Evolutionary conservation across 2,329 filamentous ascomycete genomes (phyloP).

Genomic region (Hypoxylon rubiginosum): DNA sequence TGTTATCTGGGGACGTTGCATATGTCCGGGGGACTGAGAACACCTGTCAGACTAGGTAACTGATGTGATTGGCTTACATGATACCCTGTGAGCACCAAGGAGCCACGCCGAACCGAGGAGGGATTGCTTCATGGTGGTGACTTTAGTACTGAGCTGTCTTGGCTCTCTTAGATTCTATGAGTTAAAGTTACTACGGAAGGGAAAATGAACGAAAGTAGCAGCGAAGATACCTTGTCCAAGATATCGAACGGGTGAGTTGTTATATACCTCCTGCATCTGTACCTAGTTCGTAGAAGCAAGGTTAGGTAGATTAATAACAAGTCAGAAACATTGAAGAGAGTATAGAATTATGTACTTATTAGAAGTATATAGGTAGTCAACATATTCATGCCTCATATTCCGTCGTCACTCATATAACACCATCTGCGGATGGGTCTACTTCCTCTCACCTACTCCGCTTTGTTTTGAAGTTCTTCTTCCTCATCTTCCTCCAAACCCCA

Average conservation of each 20-base stretch:
- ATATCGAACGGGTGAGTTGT: not conserved
- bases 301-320: too few species aligned
- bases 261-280: too few species aligned
- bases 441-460: slow-evolving; percentile 31
- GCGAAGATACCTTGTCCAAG: too few species aligned
- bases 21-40: too few species aligned
- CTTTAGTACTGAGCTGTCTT: not conserved
- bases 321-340: not conserved
- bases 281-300: too few species aligned
- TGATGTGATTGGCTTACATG: too few species aligned
- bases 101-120: not conserved
- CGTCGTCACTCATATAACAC: slow-evolving; percentile 22
- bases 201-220: too few species aligned
- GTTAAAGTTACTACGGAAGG: too few species aligned
- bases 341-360: slow-evolving; percentile 2
- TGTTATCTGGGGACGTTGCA: too few species aligned
- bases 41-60: too few species aligned
- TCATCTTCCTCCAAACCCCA: slow-evolving; percentile 68
- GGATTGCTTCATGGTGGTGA: not conserved
- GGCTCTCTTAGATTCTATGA: not conserved
- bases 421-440: not conserved
- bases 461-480: slow-evolving; percentile 52
- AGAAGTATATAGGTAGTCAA: slow-evolving; percentile 4
- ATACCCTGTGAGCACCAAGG: too few species aligned
- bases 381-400: slow-evolving; percentile 23